phyloP scores from a whole-genome alignment of 2,329 filamentous ascomycete genomes.

The Phialocephala subalpina region DNA sequence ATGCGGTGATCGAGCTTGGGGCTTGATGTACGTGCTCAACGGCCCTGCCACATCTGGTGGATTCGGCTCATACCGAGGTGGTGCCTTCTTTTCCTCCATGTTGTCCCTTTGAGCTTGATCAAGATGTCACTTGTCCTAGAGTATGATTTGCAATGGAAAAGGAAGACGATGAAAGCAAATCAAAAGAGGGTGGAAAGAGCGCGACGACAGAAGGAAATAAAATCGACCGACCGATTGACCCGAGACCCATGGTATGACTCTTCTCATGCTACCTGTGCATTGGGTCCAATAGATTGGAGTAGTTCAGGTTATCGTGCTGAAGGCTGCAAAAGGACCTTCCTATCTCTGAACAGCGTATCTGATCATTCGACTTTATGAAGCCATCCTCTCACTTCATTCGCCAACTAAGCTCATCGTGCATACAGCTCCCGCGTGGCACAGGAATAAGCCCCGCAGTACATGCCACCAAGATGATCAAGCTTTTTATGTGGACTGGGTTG shows the following conservation, averaged over 20 bases:
- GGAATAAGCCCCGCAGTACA: not conserved
- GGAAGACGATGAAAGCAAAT: not conserved
- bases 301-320: constrained; percentile 1
- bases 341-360: constrained; percentile 3
- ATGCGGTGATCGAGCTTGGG: not conserved
- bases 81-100: constrained; percentile 1
- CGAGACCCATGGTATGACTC: not conserved
- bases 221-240: not conserved
- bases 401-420: constrained; percentile 8
- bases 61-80: not conserved
- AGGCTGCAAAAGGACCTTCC: not conserved
- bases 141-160: not conserved
- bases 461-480: not conserved
- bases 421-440: constrained; percentile 4
- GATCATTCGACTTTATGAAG: not conserved
- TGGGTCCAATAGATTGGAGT: not conserved
- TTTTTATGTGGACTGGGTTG: not conserved
- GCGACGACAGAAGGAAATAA: not conserved
- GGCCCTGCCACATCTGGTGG: not conserved
- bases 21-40: not conserved
- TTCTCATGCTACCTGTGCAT: not conserved
- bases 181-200: not conserved
- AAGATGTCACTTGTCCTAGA: not conserved
- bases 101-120: not conserved
- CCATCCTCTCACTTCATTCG: not conserved